phyloP scores from a whole-genome alignment of 2,329 filamentous ascomycete species.

The Trichoderma polysporum region DNA sequence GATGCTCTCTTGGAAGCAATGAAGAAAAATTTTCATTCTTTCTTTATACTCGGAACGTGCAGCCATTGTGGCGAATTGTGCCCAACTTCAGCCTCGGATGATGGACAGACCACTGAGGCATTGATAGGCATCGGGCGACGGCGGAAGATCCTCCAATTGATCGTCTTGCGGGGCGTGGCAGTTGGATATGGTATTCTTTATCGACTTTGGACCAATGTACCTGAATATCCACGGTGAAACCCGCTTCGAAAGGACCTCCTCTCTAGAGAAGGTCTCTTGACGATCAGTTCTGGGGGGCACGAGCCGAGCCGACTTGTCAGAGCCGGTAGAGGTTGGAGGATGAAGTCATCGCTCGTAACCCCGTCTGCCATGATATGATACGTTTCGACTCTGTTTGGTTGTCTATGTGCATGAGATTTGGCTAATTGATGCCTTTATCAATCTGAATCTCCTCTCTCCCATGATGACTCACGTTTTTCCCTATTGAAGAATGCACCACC shows the following conservation, averaged over 20 bases:
- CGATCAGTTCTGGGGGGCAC: conserved; percentile 10
- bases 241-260: background rate
- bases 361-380: background rate
- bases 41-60: background rate
- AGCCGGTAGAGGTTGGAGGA: background rate
- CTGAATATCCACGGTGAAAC: conserved; percentile 10
- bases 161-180: conserved; percentile 6
- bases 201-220: background rate
- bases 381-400: no score
- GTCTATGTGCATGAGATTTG: background rate
- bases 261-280: background rate
- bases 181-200: background rate
- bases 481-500: no score
- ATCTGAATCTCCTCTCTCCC: no score
- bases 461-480: no score
- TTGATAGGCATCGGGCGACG: background rate
- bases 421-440: background rate
- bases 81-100: conserved; percentile 1
- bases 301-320: conserved; percentile 7
- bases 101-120: background rate
- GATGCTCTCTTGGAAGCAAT: background rate
- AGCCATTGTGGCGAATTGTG: background rate
- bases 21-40: background rate
- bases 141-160: background rate
- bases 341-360: background rate